Percentiles rank a stretch among this genome's conserved stretches.
phyloP scores from a whole-genome alignment of 2,329 filamentous ascomycete genomes.

The Alternaria panax region DNA sequence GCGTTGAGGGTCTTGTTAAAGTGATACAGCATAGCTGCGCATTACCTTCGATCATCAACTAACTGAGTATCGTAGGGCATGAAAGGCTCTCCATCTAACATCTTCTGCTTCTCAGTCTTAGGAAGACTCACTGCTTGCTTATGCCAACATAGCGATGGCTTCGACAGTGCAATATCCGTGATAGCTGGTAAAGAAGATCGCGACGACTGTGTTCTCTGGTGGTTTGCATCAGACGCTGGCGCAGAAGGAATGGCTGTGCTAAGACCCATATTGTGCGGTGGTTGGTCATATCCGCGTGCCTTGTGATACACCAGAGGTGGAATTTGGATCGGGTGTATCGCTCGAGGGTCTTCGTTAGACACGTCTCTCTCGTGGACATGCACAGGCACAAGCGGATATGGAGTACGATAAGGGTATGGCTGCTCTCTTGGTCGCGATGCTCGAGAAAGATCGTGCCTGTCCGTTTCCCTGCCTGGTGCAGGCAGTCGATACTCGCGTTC shows the following conservation, averaged over 20 bases:
- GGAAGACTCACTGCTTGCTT: conserved; percentile 35
- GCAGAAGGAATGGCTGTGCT: conserved; percentile 27
- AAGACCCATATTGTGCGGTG: conserved; percentile 35
- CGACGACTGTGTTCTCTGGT: conserved; percentile 17
- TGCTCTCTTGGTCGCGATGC: conserved; percentile 25
- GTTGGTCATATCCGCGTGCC: conserved; percentile 24
- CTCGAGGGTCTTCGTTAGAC: conserved; percentile 13
- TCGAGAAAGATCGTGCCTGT: conserved; percentile 24
- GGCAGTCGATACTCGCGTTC: conserved; percentile 43
- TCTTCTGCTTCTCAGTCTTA: conserved; percentile 83
- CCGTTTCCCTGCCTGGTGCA: conserved; percentile 22
- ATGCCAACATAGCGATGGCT: conserved; percentile 31
- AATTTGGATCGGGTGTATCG: conserved; percentile 24
- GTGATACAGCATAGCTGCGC: conserved; percentile 77
- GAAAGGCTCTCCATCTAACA: conserved; percentile 80
- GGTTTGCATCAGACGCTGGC: conserved; percentile 16
- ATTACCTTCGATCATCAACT: conserved; percentile 81
- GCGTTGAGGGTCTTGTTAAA: conserved; percentile 90
- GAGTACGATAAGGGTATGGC: background rate
- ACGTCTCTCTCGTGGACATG: conserved; percentile 2
- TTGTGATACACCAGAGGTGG: background rate
- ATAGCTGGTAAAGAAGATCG: conserved; percentile 28
- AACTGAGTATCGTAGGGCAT: conserved; percentile 82
- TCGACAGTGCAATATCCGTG: conserved; percentile 22
- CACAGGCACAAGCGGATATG: background rate